A percentile compares a stretch with the other conserved stretches of the same genome.
Evolutionary conservation across 768 basidiomycete genomes (phyloP).

Genomic region (Mrakia frigida): DNA sequence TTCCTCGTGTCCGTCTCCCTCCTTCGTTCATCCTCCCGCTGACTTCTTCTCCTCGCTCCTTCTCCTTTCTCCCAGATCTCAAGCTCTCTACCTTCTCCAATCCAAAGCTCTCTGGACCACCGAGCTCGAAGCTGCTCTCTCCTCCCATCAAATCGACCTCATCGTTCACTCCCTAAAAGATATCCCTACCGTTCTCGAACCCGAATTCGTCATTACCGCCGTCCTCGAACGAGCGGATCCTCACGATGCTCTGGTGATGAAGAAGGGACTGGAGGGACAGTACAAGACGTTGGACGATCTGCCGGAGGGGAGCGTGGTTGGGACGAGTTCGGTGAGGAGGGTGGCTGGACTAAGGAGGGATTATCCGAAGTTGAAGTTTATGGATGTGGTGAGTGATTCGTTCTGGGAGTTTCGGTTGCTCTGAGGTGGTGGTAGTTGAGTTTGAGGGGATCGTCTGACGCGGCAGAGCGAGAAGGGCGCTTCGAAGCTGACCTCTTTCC

Average conservation of each 20-base stretch:
- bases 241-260: constrained; percentile 81
- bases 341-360: constrained; percentile 80
- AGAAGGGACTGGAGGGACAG: constrained; percentile 53
- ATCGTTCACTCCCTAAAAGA: constrained; percentile 91
- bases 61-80: constrained; percentile 5
- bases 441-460: neutral
- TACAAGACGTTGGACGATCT: constrained; percentile 76
- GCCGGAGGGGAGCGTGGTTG: constrained; percentile 80
- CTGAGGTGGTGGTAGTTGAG: neutral
- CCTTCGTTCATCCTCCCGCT: neutral
- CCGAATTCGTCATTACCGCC: constrained; percentile 76
- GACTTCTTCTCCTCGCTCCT: neutral
- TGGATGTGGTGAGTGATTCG: constrained; percentile 72
- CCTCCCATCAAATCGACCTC: constrained; percentile 71
- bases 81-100: constrained; percentile 28
- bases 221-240: constrained; percentile 83
- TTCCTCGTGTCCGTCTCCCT: neutral
- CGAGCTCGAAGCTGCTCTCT: constrained; percentile 85
- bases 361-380: constrained; percentile 69
- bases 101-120: constrained; percentile 81
- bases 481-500: neutral
- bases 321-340: constrained; percentile 87
- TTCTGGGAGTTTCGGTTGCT: neutral
- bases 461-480: neutral
- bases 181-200: constrained; percentile 78